Percentiles rank a stretch among this genome's conserved stretches.
phyloP scores from a whole-genome alignment of 768 basidiomycete genomes.

The Termitomyces sp. region DNA sequence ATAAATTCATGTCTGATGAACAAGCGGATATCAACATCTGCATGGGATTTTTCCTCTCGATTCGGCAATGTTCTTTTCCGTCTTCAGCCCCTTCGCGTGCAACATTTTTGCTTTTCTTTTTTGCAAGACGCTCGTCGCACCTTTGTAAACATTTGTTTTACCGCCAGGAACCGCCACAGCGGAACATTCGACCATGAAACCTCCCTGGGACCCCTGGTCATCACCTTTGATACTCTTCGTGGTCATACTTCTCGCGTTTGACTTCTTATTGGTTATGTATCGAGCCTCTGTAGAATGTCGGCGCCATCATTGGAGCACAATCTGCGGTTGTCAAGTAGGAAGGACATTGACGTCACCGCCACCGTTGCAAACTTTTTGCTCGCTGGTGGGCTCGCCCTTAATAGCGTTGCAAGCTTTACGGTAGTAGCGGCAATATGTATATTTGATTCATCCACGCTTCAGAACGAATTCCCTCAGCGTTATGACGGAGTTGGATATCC shows the following conservation, averaged over 20 bases:
- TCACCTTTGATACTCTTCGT: constrained; percentile 22
- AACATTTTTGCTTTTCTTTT: constrained; percentile 43
- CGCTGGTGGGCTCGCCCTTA: constrained; percentile 49
- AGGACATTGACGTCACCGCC: constrained; percentile 85
- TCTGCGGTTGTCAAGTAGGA: constrained; percentile 52
- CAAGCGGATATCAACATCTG: constrained; percentile 62
- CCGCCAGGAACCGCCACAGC: constrained; percentile 26
- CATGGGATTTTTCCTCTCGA: constrained; percentile 70
- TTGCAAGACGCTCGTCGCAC: constrained; percentile 48
- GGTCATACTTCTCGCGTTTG: constrained; percentile 68
- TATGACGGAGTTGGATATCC: not conserved
- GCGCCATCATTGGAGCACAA: constrained; percentile 83
- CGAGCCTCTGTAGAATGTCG: constrained; percentile 74
- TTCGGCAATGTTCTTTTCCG: constrained; percentile 58
- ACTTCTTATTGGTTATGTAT: constrained; percentile 78
- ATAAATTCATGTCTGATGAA: constrained; percentile 26
- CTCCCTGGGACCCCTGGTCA: too few relatives aligned
- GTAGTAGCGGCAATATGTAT: constrained; percentile 56
- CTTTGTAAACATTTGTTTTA: constrained; percentile 36
- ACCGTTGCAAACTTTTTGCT: constrained; percentile 78
- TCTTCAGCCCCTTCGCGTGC: constrained; percentile 52
- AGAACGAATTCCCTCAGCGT: not conserved
- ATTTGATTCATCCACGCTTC: constrained; percentile 49
- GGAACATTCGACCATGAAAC: constrained; percentile 18
- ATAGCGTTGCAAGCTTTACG: not conserved